These are phyloP conservation scores for Penicillium polonicum DNA, from an alignment of 2,329 filamentous ascomycete genomes.

Conservation along the genomic window DNA sequence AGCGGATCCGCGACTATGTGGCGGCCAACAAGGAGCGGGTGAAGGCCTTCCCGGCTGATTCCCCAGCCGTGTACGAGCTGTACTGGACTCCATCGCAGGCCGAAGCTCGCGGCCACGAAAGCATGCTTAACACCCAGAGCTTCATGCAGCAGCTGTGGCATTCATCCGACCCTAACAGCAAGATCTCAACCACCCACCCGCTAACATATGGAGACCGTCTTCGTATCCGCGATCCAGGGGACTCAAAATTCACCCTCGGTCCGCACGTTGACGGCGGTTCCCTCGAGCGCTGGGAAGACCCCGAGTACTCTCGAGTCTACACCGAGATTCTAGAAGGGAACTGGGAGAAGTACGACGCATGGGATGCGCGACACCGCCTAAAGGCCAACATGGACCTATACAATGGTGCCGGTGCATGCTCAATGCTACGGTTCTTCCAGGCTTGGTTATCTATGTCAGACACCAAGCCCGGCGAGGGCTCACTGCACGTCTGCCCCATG, in stretches of 20 bases:
- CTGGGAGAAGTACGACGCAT: constrained; percentile 82
- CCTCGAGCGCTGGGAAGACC: constrained; percentile 70
- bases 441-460: constrained; percentile 78
- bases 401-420: constrained; percentile 76
- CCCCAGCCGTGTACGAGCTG: constrained; percentile 71
- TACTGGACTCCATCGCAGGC: constrained; percentile 73
- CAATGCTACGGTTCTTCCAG: constrained; percentile 84
- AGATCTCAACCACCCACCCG: constrained; percentile 56
- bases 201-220: constrained; percentile 69
- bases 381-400: constrained; percentile 72
- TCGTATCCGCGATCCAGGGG: constrained; percentile 69
- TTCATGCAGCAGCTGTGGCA: constrained; percentile 67
- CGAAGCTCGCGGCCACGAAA: constrained; percentile 64
- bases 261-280: constrained; percentile 73
- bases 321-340: constrained; percentile 67
- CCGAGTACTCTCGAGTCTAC: constrained; percentile 73
- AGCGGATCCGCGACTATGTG: constrained; percentile 64
- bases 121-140: constrained; percentile 60
- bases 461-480: constrained; percentile 73
- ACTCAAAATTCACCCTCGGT: constrained; percentile 67
- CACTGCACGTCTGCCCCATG: constrained; percentile 77
- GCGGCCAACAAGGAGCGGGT: constrained; percentile 54
- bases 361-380: constrained; percentile 70
- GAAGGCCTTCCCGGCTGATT: constrained; percentile 63
- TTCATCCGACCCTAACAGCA: constrained; percentile 49